A percentile compares a stretch with the other conserved stretches of the same genome.
phyloP scores from a whole-genome alignment of 2,329 filamentous ascomycete genomes.

The Ploettnerulaceae sp. region DNA sequence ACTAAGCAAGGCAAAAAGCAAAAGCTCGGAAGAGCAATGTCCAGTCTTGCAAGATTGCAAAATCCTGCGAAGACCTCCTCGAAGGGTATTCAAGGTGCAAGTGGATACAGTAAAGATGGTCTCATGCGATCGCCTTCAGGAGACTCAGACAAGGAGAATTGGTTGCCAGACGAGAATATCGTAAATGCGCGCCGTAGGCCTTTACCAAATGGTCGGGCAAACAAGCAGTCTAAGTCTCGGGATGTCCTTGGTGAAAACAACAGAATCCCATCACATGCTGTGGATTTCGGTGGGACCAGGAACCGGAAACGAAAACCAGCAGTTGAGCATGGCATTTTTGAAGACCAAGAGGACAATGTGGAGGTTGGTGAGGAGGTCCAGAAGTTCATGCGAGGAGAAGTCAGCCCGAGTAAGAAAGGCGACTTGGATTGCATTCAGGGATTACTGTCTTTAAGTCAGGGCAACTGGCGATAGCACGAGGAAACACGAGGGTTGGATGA shows the following conservation, averaged over 20 bases:
- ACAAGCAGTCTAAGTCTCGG: conserved; percentile 19
- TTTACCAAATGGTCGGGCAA: conserved; percentile 29
- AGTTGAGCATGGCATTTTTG: conserved; percentile 45
- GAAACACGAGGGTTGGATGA: not conserved
- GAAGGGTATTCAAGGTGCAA: conserved; percentile 24
- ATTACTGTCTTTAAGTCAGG: conserved; percentile 82
- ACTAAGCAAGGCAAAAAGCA: conserved; percentile 49
- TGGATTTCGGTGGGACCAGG: conserved; percentile 21
- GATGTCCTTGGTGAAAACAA: conserved; percentile 29
- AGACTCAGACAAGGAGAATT: conserved; percentile 96
- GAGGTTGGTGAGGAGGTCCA: conserved; percentile 58
- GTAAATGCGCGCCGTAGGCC: conserved; percentile 35
- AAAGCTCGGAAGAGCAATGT: conserved; percentile 55
- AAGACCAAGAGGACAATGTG: conserved; percentile 39
- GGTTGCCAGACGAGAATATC: conserved; percentile 53
- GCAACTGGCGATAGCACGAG: conserved; percentile 64
- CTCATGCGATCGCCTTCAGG: conserved; percentile 48
- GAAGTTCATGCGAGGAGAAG: conserved; percentile 64
- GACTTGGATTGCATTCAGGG: conserved; percentile 88
- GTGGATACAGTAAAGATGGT: conserved; percentile 33
- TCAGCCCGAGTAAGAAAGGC: conserved; percentile 66
- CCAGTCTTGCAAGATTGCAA: conserved; percentile 59
- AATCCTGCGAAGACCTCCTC: conserved; percentile 32
- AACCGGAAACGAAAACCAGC: conserved; percentile 24
- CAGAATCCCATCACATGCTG: conserved; percentile 24